Base-by-base conservation (phyloP, 2,329 filamentous ascomycete genomes). In the Fusarium tuaranense region DNA sequence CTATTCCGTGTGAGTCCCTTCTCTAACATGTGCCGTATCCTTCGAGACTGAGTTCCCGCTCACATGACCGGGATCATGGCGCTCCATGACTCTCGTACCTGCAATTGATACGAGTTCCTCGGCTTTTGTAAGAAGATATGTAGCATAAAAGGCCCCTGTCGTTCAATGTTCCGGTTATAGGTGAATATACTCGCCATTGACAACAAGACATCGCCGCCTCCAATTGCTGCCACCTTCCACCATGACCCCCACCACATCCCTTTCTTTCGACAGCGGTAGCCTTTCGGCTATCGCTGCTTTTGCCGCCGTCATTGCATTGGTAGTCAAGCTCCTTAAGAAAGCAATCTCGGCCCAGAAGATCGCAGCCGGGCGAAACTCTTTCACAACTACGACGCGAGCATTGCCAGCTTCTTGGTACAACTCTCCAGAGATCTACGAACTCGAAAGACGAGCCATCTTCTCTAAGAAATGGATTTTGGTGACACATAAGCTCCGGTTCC, bases 361-460 rank as follows among this genome's bases (percentile, higher is more conserved):
- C 16, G 20, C 32, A 7, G 14, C 34, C 9, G n/a, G n/a, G 22
- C 55, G 20, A 18, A 38, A 18, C 55, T 58, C 20, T 7, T 53
- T 30, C 22, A 38, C 51, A 1, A 25, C 41, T 0, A 70, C 78
- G 0, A 63, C 73, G 5, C 76, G 82, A 48, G 83, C 87, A 18
- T 78, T 90, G 0, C 88, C 88, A 1, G 82, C 58, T 1, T 85
- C 85, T 6, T 90, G 87, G 88, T 90, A 87, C 73, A 83, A 80
- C 7, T 86, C 85, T 0, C 76, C 79, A 14, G 84, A 85, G 61
- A 86, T 90, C 80, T 89, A 87, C 70, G 84, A 89, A 70, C 85
- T 90, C 0, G 88, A 90, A 76, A 80, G 87, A 16, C 83, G 88
- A 12, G 86, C 88, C 22, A 87, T 90, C 70, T 90, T 90, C 78